phyloP scores from a whole-genome alignment of 768 basidiomycete genomes.

The Cystofilobasidium capitatum region DNA sequence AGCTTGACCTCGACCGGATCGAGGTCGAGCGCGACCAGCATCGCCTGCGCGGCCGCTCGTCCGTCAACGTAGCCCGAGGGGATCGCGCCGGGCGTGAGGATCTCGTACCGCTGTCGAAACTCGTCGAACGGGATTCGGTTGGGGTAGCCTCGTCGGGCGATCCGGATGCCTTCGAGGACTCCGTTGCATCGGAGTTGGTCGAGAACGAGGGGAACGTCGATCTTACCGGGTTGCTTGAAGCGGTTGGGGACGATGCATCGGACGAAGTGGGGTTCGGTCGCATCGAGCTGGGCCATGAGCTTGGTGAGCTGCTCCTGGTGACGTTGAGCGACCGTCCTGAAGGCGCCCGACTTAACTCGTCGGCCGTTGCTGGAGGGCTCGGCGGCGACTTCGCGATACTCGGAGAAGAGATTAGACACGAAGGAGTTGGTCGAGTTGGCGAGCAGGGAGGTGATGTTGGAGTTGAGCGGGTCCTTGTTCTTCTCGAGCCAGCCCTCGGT shows the following conservation, averaged over 20 bases:
- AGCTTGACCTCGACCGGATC: constrained; percentile 77
- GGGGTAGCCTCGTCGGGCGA: constrained; percentile 92
- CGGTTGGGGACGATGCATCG: constrained; percentile 94
- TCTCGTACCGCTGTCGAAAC: constrained; percentile 92
- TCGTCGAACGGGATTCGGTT: constrained; percentile 94
- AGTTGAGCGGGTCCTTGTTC: constrained; percentile 98
- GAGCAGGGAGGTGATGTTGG: constrained; percentile 82
- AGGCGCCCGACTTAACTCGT: constrained; percentile 81
- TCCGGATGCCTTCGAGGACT: constrained; percentile 96
- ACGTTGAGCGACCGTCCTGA: constrained; percentile 86
- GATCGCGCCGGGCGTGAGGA: constrained; percentile 84
- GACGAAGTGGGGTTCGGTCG: constrained; percentile 96
- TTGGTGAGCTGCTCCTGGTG: constrained; percentile 91
- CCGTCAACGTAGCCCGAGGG: constrained; percentile 97
- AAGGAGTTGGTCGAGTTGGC: constrained; percentile 72
- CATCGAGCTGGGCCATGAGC: constrained; percentile 79
- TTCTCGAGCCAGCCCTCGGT: constrained; percentile 97
- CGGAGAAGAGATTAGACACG: constrained; percentile 72
- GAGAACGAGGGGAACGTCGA: constrained; percentile 88
- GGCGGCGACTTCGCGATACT: constrained; percentile 53
- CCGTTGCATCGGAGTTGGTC: constrained; percentile 97
- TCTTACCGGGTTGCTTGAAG: constrained; percentile 76
- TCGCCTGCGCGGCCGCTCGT: constrained; percentile 79
- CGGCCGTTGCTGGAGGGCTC: constrained; percentile 26
- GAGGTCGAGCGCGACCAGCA: constrained; percentile 80